Evolutionary conservation across 495 filamentous ascomycete species (phyloP).

Genomic region (Lichina pygmaea): DNA sequence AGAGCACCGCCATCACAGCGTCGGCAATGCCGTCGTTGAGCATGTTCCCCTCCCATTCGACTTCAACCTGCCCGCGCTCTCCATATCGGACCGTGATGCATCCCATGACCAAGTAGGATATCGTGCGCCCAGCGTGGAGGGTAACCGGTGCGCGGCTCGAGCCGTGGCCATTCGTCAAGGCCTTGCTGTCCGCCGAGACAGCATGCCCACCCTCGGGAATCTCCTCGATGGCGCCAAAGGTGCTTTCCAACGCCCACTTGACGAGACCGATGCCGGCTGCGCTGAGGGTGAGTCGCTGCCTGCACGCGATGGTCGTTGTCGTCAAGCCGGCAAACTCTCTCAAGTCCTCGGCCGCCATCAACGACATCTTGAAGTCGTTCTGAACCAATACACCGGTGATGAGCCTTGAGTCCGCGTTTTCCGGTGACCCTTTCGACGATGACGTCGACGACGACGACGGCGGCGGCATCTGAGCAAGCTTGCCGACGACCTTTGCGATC

Average conservation of each 20-base stretch:
- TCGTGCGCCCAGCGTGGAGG: conserved; percentile 18
- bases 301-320: conserved; percentile 76
- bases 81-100: conserved; percentile 52
- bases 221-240: conserved; percentile 68
- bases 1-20: conserved; percentile 71
- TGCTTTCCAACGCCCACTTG: conserved; percentile 78
- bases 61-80: conserved; percentile 46
- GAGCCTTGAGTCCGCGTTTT: conserved; percentile 22
- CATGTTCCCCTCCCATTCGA: conserved; percentile 96
- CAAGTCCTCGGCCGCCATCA: conserved; percentile 91
- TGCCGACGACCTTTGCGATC: conserved; percentile 84
- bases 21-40: conserved; percentile 94
- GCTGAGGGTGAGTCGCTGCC: conserved; percentile 59
- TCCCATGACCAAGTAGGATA: conserved; percentile 67
- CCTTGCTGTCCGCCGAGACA: conserved; percentile 9
- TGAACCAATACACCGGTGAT: conserved; percentile 82
- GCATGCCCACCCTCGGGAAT: conserved; percentile 12
- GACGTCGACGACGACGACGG: conserved; percentile 13
- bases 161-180: conserved; percentile 19
- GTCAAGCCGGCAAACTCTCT: conserved; percentile 86
- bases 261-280: conserved; percentile 79
- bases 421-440: conserved; percentile 7
- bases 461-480: conserved; percentile 55
- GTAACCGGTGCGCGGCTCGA: conserved; percentile 14
- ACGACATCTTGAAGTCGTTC: conserved; percentile 81